Evolutionary conservation across 1,284 basidiomycete species (phyloP), one percentile per base, ranked within the genome.

Genomic region (Apiotrichum laibachii): DNA sequence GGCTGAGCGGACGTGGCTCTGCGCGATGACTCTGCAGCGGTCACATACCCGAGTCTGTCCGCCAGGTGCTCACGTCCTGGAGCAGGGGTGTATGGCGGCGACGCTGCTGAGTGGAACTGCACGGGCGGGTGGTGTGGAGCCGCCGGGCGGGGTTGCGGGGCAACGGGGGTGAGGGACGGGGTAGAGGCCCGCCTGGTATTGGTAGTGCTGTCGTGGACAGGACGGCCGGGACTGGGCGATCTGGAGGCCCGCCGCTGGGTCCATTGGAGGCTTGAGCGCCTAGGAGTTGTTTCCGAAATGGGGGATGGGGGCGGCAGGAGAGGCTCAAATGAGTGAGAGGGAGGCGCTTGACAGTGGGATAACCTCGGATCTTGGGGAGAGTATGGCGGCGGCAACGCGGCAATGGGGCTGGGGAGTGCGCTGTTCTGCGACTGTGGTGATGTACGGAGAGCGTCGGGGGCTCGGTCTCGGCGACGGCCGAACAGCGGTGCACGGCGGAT

Each of bases 351-450:
- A 19, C 44, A 13, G 12, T 11, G 44, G 44, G 11, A 9, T 22
- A 16, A 9, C 21, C 5, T 26, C 3, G 40, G 52, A 21, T n/a
- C 43, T 33, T 31, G n/a, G 18, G 43, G 33, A 12, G 56, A 19
- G 56, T 57, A 57, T 5, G 56, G 56, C 33, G 56, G 56, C 19
- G 56, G 56, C 22, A 48, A 31, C 26, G 49, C 15, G 45, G 42
- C 22, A n/a, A 9, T 21, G 44, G 21, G n/a, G n/a, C n/a, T 7
- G 2, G 44, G 44, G n/a, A n/a, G n/a, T 10, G 37, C 15, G 4
- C 37, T 10, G 12, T 21, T 45, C 10, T 12, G 10, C 6, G 21
- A 2, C 19, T 45, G 5, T 9, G 21, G 6, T 2, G 13, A 11
- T 21, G 19, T 45, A 19, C 21, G 19, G 21, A 12, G 10, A 6